These are phyloP conservation scores for Hemisphaericaspora nanyangensis DNA, from an alignment of 805 yeast genomes.

Conservation along the genomic window DNA sequence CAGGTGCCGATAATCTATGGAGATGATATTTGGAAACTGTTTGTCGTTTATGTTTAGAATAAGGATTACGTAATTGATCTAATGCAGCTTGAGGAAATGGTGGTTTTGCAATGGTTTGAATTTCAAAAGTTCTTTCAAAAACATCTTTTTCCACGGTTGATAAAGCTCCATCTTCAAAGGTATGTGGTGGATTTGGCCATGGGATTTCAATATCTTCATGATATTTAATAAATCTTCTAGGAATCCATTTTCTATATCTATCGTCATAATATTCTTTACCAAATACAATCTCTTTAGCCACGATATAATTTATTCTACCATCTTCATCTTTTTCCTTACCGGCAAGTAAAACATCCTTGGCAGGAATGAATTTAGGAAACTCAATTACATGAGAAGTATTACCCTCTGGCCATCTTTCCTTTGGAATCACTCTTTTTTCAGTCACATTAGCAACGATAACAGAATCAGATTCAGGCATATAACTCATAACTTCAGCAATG, in stretches of 20 bases:
- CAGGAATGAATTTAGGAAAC: conserved; percentile 60
- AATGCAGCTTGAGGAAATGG: conserved; percentile 70
- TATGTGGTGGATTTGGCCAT: conserved; percentile 74
- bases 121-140: conserved; percentile 70
- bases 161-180: conserved; percentile 50
- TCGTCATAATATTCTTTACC: conserved; percentile 72
- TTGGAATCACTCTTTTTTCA: conserved; percentile 64
- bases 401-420: conserved; percentile 65
- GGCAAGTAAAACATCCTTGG: conserved; percentile 65
- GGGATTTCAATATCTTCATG: conserved; percentile 72
- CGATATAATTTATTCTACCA: conserved; percentile 65
- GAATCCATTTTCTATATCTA: conserved; percentile 67
- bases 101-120: conserved; percentile 59
- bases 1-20: conserved; percentile 60
- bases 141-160: conserved; percentile 57
- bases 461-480: conserved; percentile 58
- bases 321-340: conserved; percentile 69
- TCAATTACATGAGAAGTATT: conserved; percentile 70
- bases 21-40: conserved; percentile 57
- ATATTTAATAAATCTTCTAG: conserved; percentile 71
- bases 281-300: conserved; percentile 69
- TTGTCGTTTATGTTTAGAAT: conserved; percentile 60
- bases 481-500: conserved; percentile 61
- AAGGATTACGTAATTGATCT: conserved; percentile 69
- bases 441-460: conserved; percentile 67